Percentiles rank a stretch among this genome's conserved stretches.
Conservation (phyloP, 176 grass and related monocot species). For the Zoysia pacifica region DNA sequence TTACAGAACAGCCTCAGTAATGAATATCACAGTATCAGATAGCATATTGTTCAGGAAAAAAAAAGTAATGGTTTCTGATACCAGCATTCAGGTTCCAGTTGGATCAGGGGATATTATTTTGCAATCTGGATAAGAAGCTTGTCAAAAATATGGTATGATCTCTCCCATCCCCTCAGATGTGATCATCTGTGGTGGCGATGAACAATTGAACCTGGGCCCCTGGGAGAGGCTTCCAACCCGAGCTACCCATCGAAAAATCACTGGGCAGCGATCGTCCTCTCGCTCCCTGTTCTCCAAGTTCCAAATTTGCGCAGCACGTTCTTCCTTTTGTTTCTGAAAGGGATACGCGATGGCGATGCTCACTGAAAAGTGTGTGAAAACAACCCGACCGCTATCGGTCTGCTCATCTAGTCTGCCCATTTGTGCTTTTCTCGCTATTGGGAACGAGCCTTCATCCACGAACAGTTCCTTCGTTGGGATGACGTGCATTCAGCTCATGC, state of each 20-base stretch:
- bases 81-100: not conserved
- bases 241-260: not conserved
- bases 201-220: not conserved
- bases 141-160: constrained; percentile 29
- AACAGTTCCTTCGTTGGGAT: not conserved
- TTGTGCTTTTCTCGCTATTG: not conserved
- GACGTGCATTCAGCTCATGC: not conserved
- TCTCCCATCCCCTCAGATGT: not conserved
- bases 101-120: not conserved
- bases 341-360: not conserved
- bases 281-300: constrained; percentile 45
- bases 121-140: not conserved
- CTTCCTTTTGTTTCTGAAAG: not conserved
- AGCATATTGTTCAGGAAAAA: not conserved
- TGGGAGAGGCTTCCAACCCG: too few relatives aligned
- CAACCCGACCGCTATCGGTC: not conserved
- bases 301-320: not conserved
- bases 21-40: too few relatives aligned
- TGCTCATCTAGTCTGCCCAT: not conserved
- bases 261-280: constrained; percentile 1
- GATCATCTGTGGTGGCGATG: constrained; percentile 17
- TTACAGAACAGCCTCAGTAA: not conserved
- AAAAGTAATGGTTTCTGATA: not conserved
- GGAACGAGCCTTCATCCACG: not conserved
- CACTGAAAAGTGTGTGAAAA: not conserved